Conservation (phyloP, 2,329 filamentous ascomycete genomes). For the Aspergillus chevalieri region DNA sequence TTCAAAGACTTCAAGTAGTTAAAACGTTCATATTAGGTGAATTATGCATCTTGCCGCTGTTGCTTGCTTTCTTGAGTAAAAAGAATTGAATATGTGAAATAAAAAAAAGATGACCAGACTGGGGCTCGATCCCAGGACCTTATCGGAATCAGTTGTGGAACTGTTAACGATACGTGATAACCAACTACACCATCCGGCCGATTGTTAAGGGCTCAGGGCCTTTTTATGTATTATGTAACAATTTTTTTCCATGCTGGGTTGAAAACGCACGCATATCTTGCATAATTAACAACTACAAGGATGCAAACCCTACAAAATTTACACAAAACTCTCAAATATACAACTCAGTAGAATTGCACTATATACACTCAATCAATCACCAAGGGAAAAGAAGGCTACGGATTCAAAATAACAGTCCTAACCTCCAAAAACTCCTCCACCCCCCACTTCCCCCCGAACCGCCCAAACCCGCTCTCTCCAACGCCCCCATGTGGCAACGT, state of each 20-base stretch:
- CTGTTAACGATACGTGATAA: conserved; percentile 24
- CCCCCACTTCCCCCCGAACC: conserved; percentile 48
- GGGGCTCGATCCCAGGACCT: conserved; percentile 2
- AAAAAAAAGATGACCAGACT: conserved; percentile 1
- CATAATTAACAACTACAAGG: too few species aligned
- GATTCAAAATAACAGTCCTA: conserved; percentile 53
- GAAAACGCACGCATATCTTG: too few species aligned
- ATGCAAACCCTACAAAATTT: too few species aligned
- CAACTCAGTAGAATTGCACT: too few species aligned
- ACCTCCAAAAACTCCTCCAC: conserved; percentile 54
- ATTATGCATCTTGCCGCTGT: neutral
- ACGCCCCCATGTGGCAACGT: conserved; percentile 57
- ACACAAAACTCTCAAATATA: too few species aligned
- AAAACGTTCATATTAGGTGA: too few species aligned
- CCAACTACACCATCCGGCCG: conserved; percentile 29
- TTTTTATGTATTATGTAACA: too few species aligned
- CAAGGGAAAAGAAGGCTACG: neutral
- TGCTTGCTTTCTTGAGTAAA: neutral
- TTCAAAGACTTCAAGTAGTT: too few species aligned
- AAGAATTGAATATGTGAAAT: neutral
- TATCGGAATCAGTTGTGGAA: neutral
- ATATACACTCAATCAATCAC: too few species aligned
- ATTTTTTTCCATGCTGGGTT: too few species aligned
- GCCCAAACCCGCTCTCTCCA: conserved; percentile 55
- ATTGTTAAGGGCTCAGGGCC: too few species aligned